phyloP scores from a whole-genome alignment of 2,329 filamentous ascomycete species.

The Hypoxylon sp. region DNA sequence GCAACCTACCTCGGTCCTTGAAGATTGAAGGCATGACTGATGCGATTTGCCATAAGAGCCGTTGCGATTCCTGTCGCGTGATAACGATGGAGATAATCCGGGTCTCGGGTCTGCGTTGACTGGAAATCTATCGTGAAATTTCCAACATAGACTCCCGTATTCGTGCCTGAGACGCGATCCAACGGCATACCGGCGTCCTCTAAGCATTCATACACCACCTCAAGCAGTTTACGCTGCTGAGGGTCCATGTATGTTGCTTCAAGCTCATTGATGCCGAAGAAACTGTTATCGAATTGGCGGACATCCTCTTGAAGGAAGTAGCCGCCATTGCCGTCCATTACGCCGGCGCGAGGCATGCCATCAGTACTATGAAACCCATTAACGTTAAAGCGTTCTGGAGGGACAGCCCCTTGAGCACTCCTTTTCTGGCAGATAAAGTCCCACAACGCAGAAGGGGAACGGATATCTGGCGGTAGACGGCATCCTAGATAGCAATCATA shows the following conservation, averaged over 20 bases:
- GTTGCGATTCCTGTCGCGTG: constrained; percentile 52
- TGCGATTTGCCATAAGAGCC: constrained; percentile 54
- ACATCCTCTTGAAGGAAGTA: background rate
- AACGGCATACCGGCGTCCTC: constrained; percentile 38
- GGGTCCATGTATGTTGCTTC: constrained; percentile 11
- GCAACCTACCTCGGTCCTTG: constrained; percentile 48
- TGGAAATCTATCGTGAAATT: constrained; percentile 47
- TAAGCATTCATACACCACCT: constrained; percentile 53
- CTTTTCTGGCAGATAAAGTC: background rate
- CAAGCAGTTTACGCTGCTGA: constrained; percentile 41
- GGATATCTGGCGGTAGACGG: background rate
- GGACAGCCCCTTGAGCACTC: background rate
- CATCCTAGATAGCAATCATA: background rate
- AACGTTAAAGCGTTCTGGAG: background rate
- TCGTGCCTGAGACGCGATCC: constrained; percentile 45
- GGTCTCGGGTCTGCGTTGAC: constrained; percentile 46
- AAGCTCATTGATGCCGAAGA: background rate
- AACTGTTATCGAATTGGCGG: background rate
- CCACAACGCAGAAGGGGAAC: background rate
- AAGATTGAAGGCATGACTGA: constrained; percentile 56
- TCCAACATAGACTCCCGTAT: constrained; percentile 48
- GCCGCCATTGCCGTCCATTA: background rate
- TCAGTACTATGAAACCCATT: background rate
- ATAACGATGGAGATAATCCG: constrained; percentile 44
- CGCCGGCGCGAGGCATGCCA: background rate